Percentiles rank a stretch among this genome's conserved stretches.
phyloP scores from a whole-genome alignment of 805 yeast species.

The Teunomyces gatunensis region DNA sequence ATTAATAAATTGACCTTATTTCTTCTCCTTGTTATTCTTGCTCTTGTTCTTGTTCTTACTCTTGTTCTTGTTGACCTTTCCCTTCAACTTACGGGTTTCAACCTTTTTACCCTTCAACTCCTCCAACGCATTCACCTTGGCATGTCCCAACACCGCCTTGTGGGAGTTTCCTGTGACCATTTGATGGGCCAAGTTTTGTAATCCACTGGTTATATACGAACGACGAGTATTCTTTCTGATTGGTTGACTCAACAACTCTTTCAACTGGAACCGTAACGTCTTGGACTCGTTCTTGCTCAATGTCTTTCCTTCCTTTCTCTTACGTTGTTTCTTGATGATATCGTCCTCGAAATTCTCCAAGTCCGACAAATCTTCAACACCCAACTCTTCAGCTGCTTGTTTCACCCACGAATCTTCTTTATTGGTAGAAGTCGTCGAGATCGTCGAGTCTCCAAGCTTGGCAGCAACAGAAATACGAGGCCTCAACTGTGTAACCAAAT shows the following conservation, averaged over 20 bases:
- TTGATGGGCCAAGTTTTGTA: slow-evolving; percentile 73
- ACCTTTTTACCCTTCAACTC: slow-evolving; percentile 36
- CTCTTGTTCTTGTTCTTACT: slow-evolving; percentile 7
- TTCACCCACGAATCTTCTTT: slow-evolving; percentile 80
- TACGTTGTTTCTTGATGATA: slow-evolving; percentile 60
- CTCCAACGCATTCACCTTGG: slow-evolving; percentile 64
- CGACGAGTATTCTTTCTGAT: slow-evolving; percentile 63
- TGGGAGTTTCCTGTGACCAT: slow-evolving; percentile 62
- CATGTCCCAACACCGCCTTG: slow-evolving; percentile 66
- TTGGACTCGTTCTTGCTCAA: slow-evolving; percentile 50
- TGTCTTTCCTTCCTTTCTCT: slow-evolving; percentile 39
- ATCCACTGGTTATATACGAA: slow-evolving; percentile 77
- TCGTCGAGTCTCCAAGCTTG: slow-evolving; percentile 69
- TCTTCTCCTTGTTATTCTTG: not conserved
- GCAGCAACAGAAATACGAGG: slow-evolving; percentile 69
- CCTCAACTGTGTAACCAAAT: slow-evolving; percentile 65
- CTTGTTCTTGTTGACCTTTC: slow-evolving; percentile 11
- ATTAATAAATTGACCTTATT: slow-evolving; percentile 5
- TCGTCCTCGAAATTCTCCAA: slow-evolving; percentile 65
- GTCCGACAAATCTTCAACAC: slow-evolving; percentile 67
- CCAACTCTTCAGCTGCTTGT: slow-evolving; percentile 92
- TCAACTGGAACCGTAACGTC: slow-evolving; percentile 50
- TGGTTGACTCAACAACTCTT: slow-evolving; percentile 49
- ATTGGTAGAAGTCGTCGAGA: slow-evolving; percentile 54
- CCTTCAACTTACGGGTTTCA: slow-evolving; percentile 4